phyloP scores from a whole-genome alignment of 208 protist genomes.

The Leishmania mexicana region DNA sequence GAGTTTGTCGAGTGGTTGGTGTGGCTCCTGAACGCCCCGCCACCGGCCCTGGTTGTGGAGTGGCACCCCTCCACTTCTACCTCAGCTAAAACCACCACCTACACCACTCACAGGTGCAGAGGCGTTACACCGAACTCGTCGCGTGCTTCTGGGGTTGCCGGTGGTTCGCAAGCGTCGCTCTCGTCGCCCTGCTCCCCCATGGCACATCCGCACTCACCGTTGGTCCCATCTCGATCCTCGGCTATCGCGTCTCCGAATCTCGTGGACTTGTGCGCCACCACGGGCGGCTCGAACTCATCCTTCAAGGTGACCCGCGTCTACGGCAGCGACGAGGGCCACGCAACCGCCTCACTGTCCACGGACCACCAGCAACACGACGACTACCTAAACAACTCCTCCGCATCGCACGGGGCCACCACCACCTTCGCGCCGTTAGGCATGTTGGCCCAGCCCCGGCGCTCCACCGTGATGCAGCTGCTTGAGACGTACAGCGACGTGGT shows the following conservation, averaged over 20 bases:
- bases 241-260: neutral
- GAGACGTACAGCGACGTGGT: constrained; percentile 41
- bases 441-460: constrained; percentile 3
- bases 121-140: neutral
- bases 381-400: neutral
- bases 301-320: neutral
- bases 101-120: neutral
- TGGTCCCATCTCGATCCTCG: neutral
- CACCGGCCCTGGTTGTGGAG: constrained; percentile 53
- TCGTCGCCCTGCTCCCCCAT: neutral
- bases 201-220: constrained; percentile 3
- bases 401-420: neutral
- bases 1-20: constrained; percentile 61
- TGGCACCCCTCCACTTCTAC: constrained; percentile 37
- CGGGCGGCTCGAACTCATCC: neutral
- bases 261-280: neutral
- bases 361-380: neutral
- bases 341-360: neutral
- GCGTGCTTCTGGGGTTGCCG: neutral
- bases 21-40: constrained; percentile 45
- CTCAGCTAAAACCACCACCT: neutral
- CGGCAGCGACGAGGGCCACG: constrained; percentile 3
- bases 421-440: constrained; percentile 21
- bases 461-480: constrained; percentile 38
- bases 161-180: neutral